Conservation (phyloP, 2,329 filamentous ascomycete genomes). For the Fusarium sp. region DNA sequence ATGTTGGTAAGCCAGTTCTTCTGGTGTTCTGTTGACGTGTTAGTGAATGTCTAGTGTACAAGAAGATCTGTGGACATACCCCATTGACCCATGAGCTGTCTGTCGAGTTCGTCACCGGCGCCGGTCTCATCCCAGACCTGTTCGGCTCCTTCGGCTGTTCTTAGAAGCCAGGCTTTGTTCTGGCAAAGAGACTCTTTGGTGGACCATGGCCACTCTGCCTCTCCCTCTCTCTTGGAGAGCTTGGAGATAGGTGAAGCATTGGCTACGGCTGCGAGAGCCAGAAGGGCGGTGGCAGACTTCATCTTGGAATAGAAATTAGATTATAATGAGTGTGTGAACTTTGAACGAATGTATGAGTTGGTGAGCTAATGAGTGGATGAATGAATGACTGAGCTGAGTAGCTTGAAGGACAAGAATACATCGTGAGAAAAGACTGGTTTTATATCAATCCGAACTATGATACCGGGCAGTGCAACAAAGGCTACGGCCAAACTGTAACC, state of each 20-base stretch:
- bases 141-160: neutral
- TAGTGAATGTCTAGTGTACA: no score
- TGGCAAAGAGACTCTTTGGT: neutral
- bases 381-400: neutral
- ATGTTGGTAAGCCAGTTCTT: neutral
- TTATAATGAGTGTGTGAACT: neutral
- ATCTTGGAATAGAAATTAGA: neutral
- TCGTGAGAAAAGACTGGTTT: neutral
- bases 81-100: neutral
- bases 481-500: neutral
- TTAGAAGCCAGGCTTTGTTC: neutral
- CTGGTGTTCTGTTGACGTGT: neutral
- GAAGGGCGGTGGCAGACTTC: neutral
- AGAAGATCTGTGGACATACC: neutral
- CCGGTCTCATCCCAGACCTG: neutral
- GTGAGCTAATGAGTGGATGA: neutral
- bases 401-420: neutral
- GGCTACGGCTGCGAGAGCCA: neutral
- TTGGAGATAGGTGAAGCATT: neutral
- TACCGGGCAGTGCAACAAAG: neutral
- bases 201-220: neutral
- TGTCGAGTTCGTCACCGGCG: neutral
- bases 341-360: neutral
- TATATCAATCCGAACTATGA: neutral
- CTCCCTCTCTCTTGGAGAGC: neutral